phyloP scores from a whole-genome alignment of 352 stramenopile species.

The Pythium plurisporium region DNA sequence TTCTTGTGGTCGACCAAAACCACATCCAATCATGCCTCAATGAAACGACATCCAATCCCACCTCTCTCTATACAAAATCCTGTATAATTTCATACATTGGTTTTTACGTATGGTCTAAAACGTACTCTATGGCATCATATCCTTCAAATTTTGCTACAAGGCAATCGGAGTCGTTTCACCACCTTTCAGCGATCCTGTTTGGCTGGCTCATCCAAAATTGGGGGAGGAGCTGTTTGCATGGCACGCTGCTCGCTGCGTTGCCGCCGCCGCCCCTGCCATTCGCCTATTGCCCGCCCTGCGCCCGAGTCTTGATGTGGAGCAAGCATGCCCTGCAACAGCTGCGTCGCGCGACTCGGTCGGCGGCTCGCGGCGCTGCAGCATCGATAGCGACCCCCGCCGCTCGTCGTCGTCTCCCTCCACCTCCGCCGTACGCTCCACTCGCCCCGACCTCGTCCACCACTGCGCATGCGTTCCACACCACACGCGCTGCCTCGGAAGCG shows the following conservation, averaged over 20 bases:
- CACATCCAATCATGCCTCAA: not conserved
- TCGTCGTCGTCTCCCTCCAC: not conserved
- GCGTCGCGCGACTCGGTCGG: slow-evolving; percentile 21
- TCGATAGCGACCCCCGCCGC: slow-evolving; percentile 13
- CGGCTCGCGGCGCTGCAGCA: slow-evolving; percentile 13
- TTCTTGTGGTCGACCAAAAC: slow-evolving; percentile 18
- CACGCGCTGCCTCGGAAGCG: not conserved
- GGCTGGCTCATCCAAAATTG: not conserved
- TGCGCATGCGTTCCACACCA: slow-evolving; percentile 6
- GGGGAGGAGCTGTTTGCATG: not conserved
- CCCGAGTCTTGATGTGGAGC: slow-evolving; percentile 25
- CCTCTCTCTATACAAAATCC: not conserved
- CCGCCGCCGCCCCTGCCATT: not conserved
- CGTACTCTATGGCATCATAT: not conserved
- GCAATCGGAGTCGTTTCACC: not conserved
- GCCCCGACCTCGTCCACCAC: not conserved
- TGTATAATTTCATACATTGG: not conserved
- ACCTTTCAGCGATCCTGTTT: not conserved
- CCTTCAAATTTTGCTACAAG: not conserved
- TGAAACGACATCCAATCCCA: slow-evolving; percentile 1
- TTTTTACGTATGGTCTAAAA: too few species aligned
- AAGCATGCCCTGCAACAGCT: slow-evolving; percentile 25
- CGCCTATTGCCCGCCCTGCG: slow-evolving; percentile 3
- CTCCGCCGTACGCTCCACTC: too few species aligned
- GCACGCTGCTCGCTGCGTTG: not conserved